A percentile compares a stretch with the other conserved stretches of the same genome.
Evolutionary conservation across 192 early-diverging fungal species (phyloP).

Genomic region (Funneliformis mosseae): DNA sequence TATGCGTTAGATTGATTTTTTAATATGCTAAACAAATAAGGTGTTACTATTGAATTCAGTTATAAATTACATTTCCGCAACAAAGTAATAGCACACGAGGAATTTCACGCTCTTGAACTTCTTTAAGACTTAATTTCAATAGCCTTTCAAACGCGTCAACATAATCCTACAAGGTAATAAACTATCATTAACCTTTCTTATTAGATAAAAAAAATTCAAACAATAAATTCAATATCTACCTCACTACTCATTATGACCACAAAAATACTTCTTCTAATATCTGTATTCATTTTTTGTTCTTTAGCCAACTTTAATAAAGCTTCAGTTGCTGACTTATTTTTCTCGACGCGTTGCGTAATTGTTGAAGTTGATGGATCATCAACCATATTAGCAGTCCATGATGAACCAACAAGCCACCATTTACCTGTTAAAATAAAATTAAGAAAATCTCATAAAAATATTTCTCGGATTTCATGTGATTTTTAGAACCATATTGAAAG

Average conservation of each 20-base stretch:
- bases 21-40: conserved; percentile 3
- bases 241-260: conserved; percentile 89
- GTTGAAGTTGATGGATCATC: conserved; percentile 45
- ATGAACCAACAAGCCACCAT: conserved; percentile 98
- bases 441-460: not conserved
- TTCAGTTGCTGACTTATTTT: conserved; percentile 47
- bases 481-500: not conserved
- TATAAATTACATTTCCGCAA: conserved; percentile 65
- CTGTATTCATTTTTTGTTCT: conserved; percentile 96
- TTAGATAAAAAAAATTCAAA: not conserved
- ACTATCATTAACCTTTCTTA: not conserved
- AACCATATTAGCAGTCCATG: conserved; percentile 81
- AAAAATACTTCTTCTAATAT: conserved; percentile 90
- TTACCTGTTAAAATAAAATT: conserved; percentile 52
- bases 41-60: not conserved
- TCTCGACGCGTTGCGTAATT: conserved; percentile 45
- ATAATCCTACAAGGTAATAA: conserved; percentile 66
- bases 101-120: conserved; percentile 95
- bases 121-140: conserved; percentile 79
- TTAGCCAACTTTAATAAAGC: conserved; percentile 78
- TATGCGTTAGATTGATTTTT: not conserved
- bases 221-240: conserved; percentile 41
- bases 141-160: conserved; percentile 90
- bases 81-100: conserved; percentile 91
- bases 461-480: not conserved